Conservation (phyloP, 345 rosid genomes). For the Brassica carinata region DNA sequence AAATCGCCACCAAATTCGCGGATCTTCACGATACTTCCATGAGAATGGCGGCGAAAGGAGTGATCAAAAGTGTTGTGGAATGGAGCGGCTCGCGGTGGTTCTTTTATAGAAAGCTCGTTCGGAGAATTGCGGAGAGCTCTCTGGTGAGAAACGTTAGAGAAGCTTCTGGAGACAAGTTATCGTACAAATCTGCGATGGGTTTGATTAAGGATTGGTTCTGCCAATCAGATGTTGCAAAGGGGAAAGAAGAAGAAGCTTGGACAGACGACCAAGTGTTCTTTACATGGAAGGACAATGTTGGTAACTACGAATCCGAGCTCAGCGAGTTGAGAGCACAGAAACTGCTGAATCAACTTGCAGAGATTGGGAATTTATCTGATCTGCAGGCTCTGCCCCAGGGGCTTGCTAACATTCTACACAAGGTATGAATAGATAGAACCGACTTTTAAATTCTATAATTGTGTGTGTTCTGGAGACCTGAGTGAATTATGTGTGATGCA, state of each 20-base stretch:
- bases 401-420: constrained; percentile 79
- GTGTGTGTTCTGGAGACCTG: neutral
- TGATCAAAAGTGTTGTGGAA: constrained; percentile 85
- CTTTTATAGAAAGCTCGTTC: constrained; percentile 67
- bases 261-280: constrained; percentile 78
- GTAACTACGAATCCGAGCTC: constrained; percentile 62
- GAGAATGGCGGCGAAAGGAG: constrained; percentile 96
- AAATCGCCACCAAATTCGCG: constrained; percentile 91
- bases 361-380: constrained; percentile 72
- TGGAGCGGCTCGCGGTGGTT: constrained; percentile 70
- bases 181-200: constrained; percentile 61
- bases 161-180: constrained; percentile 69
- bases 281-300: constrained; percentile 69
- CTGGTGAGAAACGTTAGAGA: constrained; percentile 59
- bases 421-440: constrained; percentile 49
- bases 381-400: constrained; percentile 86
- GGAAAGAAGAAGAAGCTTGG: constrained; percentile 66
- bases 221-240: constrained; percentile 55
- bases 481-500: constrained; percentile 48
- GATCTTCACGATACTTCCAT: constrained; percentile 93
- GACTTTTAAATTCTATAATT: neutral
- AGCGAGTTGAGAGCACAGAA: constrained; percentile 76
- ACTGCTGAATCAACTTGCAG: constrained; percentile 64
- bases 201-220: constrained; percentile 81
- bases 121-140: constrained; percentile 79